A percentile compares a stretch with the other conserved stretches of the same genome.
These are phyloP conservation scores for Pyricularia sp. DNA, from an alignment of 2,329 filamentous ascomycete species.

Conservation along the genomic window DNA sequence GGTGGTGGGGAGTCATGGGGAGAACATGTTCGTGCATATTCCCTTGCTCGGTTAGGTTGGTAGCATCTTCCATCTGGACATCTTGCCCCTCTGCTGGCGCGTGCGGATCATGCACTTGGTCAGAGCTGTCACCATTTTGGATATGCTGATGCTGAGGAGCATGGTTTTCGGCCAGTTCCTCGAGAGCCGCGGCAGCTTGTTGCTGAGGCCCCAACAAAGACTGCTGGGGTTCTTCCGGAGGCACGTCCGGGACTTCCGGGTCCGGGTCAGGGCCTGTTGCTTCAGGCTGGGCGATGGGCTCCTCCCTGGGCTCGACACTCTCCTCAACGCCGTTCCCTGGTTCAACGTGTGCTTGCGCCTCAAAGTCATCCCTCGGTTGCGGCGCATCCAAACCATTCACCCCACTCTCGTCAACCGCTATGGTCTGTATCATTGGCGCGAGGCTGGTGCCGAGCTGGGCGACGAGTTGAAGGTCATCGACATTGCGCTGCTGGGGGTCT, in stretches of 20 bases:
- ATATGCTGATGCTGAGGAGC: background rate
- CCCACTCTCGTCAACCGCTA: constrained; percentile 28
- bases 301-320: background rate
- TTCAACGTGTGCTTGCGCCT: background rate
- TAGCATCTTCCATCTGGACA: background rate
- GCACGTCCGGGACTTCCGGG: background rate
- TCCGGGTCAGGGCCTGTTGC: background rate
- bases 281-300: background rate
- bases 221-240: background rate
- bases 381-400: background rate
- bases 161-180: background rate
- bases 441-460: constrained; percentile 48
- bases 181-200: background rate
- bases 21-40: constrained; percentile 6
- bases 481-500: constrained; percentile 26
- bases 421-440: constrained; percentile 39
- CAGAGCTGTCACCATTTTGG: constrained; percentile 6
- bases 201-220: background rate
- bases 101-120: constrained; percentile 7
- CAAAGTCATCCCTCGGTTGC: background rate
- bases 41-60: background rate
- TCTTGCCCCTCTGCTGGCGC: background rate
- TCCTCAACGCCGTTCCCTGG: background rate
- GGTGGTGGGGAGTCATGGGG: constrained; percentile 3
- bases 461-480: constrained; percentile 48